Evolutionary conservation across 2,329 filamentous ascomycete genomes (phyloP).

Genomic region (Coniella vitis): DNA sequence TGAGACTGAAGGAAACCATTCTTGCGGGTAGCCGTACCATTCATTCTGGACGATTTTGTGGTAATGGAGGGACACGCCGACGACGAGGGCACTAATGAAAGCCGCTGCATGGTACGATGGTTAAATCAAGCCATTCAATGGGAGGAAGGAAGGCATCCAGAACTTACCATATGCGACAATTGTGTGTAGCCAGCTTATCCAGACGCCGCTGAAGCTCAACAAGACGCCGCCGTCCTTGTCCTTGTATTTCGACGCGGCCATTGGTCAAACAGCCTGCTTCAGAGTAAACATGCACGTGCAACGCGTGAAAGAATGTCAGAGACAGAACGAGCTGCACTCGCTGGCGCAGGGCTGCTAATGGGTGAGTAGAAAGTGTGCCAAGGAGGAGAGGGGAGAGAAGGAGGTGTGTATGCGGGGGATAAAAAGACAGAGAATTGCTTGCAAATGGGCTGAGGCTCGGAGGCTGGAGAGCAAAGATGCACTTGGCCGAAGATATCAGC

Average conservation of each 20-base stretch:
- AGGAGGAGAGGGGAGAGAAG: not conserved
- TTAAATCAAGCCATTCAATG: slow-evolving; percentile 1
- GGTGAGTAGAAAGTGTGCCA: too few species aligned
- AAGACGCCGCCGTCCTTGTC: slow-evolving; percentile 58
- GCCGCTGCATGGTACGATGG: slow-evolving; percentile 47
- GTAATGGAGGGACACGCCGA: slow-evolving; percentile 80
- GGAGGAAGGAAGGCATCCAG: not conserved
- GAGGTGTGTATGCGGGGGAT: slow-evolving; percentile 13
- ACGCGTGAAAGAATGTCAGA: not conserved
- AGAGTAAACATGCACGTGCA: not conserved
- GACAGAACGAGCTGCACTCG: not conserved
- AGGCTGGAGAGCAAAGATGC: not conserved
- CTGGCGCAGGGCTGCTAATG: too few species aligned
- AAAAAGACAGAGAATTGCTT: not conserved
- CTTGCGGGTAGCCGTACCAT: slow-evolving; percentile 85
- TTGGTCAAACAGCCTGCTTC: slow-evolving; percentile 18
- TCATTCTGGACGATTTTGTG: slow-evolving; percentile 98
- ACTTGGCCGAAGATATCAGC: not conserved
- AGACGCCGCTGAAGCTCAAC: slow-evolving; percentile 71
- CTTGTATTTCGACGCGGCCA: slow-evolving; percentile 48
- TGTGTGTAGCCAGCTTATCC: slow-evolving; percentile 87
- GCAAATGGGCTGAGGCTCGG: not conserved
- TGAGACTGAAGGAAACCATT: slow-evolving; percentile 96
- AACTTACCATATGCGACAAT: slow-evolving; percentile 68
- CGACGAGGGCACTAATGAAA: slow-evolving; percentile 77